Conservation (phyloP, 345 rosid species). For the Zanthoxylum bungeanum region DNA sequence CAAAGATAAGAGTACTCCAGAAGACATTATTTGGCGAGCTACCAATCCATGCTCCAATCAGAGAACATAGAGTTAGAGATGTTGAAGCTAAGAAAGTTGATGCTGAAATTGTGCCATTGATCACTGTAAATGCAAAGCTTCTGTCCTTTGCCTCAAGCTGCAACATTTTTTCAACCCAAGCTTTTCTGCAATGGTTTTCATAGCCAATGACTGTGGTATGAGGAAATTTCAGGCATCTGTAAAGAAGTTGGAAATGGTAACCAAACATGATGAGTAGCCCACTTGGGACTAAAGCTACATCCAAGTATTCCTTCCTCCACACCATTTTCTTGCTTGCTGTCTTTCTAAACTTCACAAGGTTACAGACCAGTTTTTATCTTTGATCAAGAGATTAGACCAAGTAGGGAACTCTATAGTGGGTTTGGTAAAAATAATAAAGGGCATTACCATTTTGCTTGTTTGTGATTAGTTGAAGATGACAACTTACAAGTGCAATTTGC, state of each 20-base stretch:
- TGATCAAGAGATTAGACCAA: not conserved
- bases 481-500: not conserved
- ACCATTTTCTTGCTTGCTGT: slow-evolving; percentile 10
- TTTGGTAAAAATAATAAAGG: not conserved
- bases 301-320: slow-evolving; percentile 21
- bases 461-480: slow-evolving; percentile 11
- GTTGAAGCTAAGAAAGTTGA: slow-evolving; percentile 30
- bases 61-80: slow-evolving; percentile 30
- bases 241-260: slow-evolving; percentile 22
- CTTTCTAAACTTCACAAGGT: not conserved
- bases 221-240: slow-evolving; percentile 19
- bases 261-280: slow-evolving; percentile 25
- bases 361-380: not conserved
- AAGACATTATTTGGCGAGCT: slow-evolving; percentile 15
- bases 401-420: not conserved
- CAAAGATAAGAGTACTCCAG: slow-evolving; percentile 19
- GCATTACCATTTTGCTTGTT: not conserved
- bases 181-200: slow-evolving; percentile 32
- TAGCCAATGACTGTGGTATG: slow-evolving; percentile 34
- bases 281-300: slow-evolving; percentile 22
- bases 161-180: slow-evolving; percentile 41
- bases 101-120: slow-evolving; percentile 26
- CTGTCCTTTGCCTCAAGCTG: slow-evolving; percentile 35
- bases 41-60: slow-evolving; percentile 29
- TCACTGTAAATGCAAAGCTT: slow-evolving; percentile 18